Percentiles rank a stretch among this genome's conserved stretches.
Evolutionary conservation across 75 land plant species (phyloP).

Genomic region (Adiantum capillusveneris): DNA sequence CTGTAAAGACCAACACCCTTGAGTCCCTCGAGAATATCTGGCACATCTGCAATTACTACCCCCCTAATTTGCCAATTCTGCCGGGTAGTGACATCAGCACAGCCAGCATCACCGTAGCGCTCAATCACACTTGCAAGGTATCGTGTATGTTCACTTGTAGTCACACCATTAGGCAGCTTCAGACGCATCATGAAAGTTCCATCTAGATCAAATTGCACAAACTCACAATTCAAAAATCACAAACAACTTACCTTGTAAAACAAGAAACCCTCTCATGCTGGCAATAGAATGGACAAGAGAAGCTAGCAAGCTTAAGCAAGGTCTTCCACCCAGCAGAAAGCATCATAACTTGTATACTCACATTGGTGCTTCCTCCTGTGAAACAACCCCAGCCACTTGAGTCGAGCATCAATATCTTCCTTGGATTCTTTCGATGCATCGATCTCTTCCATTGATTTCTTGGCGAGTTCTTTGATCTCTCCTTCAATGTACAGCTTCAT

Average conservation of each 20-base stretch:
- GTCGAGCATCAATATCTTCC: slow-evolving; percentile 81
- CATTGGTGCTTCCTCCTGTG: slow-evolving; percentile 94
- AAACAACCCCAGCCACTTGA: slow-evolving; percentile 97
- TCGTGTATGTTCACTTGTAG: slow-evolving; percentile 74
- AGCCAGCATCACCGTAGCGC: slow-evolving; percentile 74
- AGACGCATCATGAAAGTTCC: slow-evolving; percentile 97
- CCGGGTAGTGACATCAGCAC: slow-evolving; percentile 91
- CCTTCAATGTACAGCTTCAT: slow-evolving; percentile 70
- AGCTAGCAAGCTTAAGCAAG: no score
- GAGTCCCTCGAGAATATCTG: slow-evolving; percentile 69
- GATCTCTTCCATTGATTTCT: slow-evolving; percentile 55
- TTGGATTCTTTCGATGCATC: slow-evolving; percentile 54
- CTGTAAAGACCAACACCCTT: slow-evolving; percentile 71
- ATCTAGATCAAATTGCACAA: slow-evolving; percentile 28
- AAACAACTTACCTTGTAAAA: no score
- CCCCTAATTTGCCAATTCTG: slow-evolving; percentile 99
- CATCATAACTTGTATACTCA: slow-evolving; percentile 8
- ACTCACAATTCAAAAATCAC: no score
- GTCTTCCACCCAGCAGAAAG: no score
- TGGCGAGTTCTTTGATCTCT: slow-evolving; percentile 63
- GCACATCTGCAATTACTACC: slow-evolving; percentile 77
- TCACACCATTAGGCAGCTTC: slow-evolving; percentile 95
- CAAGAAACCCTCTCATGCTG: no score
- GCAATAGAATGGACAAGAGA: no score
- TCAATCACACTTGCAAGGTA: slow-evolving; percentile 66